Evolutionary conservation across 768 basidiomycete species (phyloP), one percentile per base, ranked within the genome.

Genomic region (Pleurotus eryngii): DNA sequence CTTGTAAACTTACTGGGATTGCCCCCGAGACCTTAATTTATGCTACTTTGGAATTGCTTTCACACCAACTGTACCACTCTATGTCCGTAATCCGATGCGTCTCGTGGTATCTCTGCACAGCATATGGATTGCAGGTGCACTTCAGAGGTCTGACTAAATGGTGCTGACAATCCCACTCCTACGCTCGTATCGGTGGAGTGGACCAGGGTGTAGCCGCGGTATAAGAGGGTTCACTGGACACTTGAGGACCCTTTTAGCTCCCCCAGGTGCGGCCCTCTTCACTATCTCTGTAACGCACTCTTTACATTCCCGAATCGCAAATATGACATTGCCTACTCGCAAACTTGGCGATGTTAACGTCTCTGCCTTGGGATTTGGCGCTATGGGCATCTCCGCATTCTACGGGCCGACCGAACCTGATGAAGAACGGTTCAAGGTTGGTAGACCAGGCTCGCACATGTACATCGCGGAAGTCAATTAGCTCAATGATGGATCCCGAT

Each of bases 341-440:
- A 76, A 74, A 62, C 76, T 87, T 22, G 82, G 81, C 22, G 65
- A 71, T 12, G 65, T 70, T 24, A 56, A 71, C 11, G 77, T 84
- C n/a, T 71, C 77, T 5, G 78, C 78, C 18, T 74, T 88, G 9
- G 85, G 85, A 2, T 85, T 81, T 57, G 86, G 86, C 4, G 70
- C 76, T 5, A 86, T 86, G 85, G 84, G 82, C 5, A 63, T 86
- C 9, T 77, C 78, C 12, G 72, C 69, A 1, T 64, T 56, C 35
- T 84, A 84, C 56, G 83, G 84, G n/a, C 57, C 64, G 2, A 63
- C 66, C 0, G 70, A 70, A 12, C 58, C 74, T 3, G 85, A 88
- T 57, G 83, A 87, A 60, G 82, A 86, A 53, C 74, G 83, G 1
- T 76, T 87, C 62, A 80, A 81, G 77, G 83, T 84, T 49, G 24